Percentiles rank a stretch among this genome's conserved stretches.
Evolutionary conservation across 352 stramenopile species (phyloP).

Genomic region (Phytophthora lateralis): DNA sequence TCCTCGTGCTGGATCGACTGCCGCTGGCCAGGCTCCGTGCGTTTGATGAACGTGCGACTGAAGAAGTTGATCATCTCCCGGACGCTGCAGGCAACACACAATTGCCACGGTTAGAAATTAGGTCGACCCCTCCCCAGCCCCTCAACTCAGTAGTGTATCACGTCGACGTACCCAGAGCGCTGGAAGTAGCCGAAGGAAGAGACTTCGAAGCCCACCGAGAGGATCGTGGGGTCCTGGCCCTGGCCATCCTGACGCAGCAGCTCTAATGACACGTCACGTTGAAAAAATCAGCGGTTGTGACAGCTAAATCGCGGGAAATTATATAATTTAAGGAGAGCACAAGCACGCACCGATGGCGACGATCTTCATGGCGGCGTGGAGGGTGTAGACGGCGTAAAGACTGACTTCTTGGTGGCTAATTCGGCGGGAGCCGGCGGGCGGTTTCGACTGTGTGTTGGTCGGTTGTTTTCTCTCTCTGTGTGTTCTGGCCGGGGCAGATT

Average conservation of each 20-base stretch:
- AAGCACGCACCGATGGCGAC: constrained; percentile 73
- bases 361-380: constrained; percentile 72
- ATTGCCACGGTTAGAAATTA: constrained; percentile 1
- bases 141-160: not conserved
- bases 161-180: constrained; percentile 64
- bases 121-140: not conserved
- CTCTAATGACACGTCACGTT: constrained; percentile 36
- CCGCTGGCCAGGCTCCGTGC: constrained; percentile 95
- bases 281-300: too few species aligned
- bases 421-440: constrained; percentile 29
- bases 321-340: too few species aligned
- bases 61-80: constrained; percentile 99
- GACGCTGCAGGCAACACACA: constrained; percentile 58
- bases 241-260: constrained; percentile 70
- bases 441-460: constrained; percentile 33
- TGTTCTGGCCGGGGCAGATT: constrained; percentile 21
- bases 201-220: constrained; percentile 74
- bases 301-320: too few species aligned
- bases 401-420: constrained; percentile 11
- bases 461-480: constrained; percentile 31
- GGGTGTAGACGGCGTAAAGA: not conserved
- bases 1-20: constrained; percentile 99
- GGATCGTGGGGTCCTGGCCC: constrained; percentile 66
- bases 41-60: constrained; percentile 98
- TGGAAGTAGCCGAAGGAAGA: constrained; percentile 89